phyloP scores from a whole-genome alignment of 2,329 filamentous ascomycete genomes.

The Fusarium subglutinans region DNA sequence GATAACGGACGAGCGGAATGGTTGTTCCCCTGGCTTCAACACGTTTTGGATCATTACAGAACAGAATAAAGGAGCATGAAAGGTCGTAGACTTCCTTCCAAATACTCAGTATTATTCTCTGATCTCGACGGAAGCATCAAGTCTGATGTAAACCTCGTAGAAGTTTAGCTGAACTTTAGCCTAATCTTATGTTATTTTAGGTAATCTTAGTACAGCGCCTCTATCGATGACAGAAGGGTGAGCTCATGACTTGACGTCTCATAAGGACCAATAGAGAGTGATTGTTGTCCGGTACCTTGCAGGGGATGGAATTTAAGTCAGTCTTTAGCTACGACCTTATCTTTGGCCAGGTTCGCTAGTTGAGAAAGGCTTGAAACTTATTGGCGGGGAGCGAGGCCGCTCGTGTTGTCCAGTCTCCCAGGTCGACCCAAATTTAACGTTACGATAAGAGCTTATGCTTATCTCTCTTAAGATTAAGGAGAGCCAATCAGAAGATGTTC shows the following conservation, averaged over 20 bases:
- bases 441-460: conserved; percentile 3
- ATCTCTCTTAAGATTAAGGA: not conserved
- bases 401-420: not conserved
- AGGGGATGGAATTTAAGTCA: not conserved
- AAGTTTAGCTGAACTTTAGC: not conserved
- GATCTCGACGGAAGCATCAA: not conserved
- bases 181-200: not conserved
- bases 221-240: not conserved
- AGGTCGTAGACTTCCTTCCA: not conserved
- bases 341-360: not conserved
- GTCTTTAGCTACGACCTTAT: conserved; percentile 5
- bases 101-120: not conserved
- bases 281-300: not conserved
- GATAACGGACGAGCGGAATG: conserved; percentile 20
- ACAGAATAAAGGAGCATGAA: not conserved
- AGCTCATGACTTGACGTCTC: not conserved
- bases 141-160: not conserved
- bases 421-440: not conserved
- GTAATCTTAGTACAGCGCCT: not conserved
- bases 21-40: not conserved
- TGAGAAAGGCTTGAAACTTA: not conserved
- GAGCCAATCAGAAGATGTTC: not conserved
- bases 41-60: accelerated
- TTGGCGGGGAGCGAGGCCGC: not conserved
- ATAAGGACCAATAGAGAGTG: not conserved